Percentiles rank a stretch among this genome's conserved stretches.
Conservation (phyloP, 352 stramenopile species). For the Globisporangium cystogenes region DNA sequence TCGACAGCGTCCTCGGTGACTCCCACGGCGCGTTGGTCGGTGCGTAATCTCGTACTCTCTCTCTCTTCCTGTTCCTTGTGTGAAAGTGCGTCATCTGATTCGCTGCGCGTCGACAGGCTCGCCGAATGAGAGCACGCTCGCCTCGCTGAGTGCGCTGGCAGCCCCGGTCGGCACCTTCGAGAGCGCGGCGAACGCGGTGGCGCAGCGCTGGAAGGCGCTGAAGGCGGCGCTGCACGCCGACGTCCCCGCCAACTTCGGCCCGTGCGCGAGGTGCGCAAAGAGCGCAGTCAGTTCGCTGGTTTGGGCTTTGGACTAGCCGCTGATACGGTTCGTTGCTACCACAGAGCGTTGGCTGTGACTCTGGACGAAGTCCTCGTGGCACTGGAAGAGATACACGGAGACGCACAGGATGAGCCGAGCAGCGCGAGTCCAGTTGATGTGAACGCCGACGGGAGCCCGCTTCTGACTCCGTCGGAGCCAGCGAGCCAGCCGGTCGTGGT, state of each 20-base stretch:
- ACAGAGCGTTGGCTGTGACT: slow-evolving; percentile 2
- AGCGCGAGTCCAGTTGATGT: background rate
- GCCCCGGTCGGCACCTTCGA: slow-evolving; percentile 18
- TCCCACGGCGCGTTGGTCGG: background rate
- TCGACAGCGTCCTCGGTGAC: background rate
- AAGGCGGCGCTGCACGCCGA: slow-evolving; percentile 38
- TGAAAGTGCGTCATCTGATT: background rate
- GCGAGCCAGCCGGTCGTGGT: slow-evolving; percentile 19
- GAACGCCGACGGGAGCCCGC: background rate
- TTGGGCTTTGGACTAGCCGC: too few species aligned
- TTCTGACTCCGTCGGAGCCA: background rate
- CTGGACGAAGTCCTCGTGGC: slow-evolving; percentile 10
- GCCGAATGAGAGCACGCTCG: slow-evolving; percentile 21
- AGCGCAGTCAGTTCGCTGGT: too few species aligned
- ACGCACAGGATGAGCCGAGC: background rate
- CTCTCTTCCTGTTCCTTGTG: background rate
- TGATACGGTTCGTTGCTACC: too few species aligned
- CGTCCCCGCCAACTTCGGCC: slow-evolving; percentile 35
- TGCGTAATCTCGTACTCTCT: slow-evolving; percentile 1
- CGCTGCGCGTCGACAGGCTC: slow-evolving; percentile 15
- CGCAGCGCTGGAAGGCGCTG: slow-evolving; percentile 30
- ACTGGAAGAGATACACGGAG: slow-evolving; percentile 7
- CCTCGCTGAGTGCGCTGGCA: slow-evolving; percentile 28
- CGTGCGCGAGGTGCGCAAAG: slow-evolving; percentile 14
- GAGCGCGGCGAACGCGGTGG: slow-evolving; percentile 19